A percentile compares a stretch with the other conserved stretches of the same genome.
Conservation (phyloP, 1,284 basidiomycete species). For the Pseudozyma hubeiensis region DNA sequence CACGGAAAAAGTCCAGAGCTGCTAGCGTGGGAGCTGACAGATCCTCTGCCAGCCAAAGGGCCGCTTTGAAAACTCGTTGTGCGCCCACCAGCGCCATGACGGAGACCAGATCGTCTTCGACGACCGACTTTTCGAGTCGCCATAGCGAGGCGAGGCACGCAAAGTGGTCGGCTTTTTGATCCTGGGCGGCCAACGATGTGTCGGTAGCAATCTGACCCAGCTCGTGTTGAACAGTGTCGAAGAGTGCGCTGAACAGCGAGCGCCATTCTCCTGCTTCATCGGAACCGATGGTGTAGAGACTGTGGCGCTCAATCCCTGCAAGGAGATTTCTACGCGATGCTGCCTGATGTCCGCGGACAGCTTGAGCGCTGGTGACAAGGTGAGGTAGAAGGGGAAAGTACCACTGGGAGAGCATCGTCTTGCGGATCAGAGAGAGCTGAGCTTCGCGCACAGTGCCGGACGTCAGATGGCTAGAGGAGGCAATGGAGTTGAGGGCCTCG, state of each 20-base stretch:
- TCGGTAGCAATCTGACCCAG: slow-evolving; percentile 9
- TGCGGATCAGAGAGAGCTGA: slow-evolving; percentile 37
- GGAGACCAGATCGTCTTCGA: slow-evolving; percentile 26
- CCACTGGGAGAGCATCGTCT: slow-evolving; percentile 43
- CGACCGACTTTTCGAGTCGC: slow-evolving; percentile 39
- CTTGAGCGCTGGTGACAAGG: slow-evolving; percentile 1
- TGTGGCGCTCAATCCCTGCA: slow-evolving; percentile 28
- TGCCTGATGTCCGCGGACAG: slow-evolving; percentile 7
- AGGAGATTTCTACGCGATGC: slow-evolving; percentile 33
- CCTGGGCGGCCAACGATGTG: neutral
- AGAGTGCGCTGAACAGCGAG: slow-evolving; percentile 30
- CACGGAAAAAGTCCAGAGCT: slow-evolving; percentile 34
- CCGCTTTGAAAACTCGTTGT: slow-evolving; percentile 18
- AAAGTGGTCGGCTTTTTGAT: slow-evolving; percentile 22
- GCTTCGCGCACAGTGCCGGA: slow-evolving; percentile 33
- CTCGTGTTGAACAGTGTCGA: slow-evolving; percentile 11
- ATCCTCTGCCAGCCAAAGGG: slow-evolving; percentile 22
- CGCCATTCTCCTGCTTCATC: slow-evolving; percentile 44
- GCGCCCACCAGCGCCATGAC: slow-evolving; percentile 30
- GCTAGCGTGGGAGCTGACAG: slow-evolving; percentile 14
- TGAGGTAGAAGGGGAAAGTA: slow-evolving; percentile 31
- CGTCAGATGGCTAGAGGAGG: slow-evolving; percentile 14
- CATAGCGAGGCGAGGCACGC: slow-evolving; percentile 33
- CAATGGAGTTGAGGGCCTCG: slow-evolving; percentile 34
- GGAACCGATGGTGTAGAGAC: slow-evolving; percentile 28